A percentile compares a stretch with the other conserved stretches of the same genome.
These are phyloP conservation scores for Cercophora samala DNA, from an alignment of 495 filamentous ascomycete genomes.

Conservation along the genomic window DNA sequence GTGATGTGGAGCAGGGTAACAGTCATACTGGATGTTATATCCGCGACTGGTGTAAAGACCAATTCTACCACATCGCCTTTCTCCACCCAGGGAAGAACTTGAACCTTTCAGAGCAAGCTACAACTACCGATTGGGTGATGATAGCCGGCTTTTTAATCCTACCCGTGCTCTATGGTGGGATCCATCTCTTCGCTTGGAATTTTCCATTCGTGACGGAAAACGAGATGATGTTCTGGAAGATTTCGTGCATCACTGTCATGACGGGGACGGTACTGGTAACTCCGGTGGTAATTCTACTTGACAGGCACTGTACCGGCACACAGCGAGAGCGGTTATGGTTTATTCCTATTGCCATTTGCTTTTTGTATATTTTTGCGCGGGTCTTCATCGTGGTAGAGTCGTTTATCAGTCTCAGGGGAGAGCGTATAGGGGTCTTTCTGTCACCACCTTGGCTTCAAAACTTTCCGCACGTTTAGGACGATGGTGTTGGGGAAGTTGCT, in stretches of 20 bases:
- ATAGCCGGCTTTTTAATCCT: background rate
- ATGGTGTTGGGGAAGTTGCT: too few species aligned
- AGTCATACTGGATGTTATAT: too few species aligned
- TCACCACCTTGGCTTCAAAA: conserved; percentile 6
- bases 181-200: conserved; percentile 4
- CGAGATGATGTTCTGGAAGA: background rate
- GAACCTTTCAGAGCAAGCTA: background rate
- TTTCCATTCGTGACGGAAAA: background rate
- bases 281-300: background rate
- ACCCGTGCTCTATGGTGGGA: background rate
- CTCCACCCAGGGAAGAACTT: background rate
- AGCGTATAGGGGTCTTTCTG: conserved; percentile 1
- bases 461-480: background rate
- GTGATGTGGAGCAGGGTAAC: too few species aligned
- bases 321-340: too few species aligned
- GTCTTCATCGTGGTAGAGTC: conserved; percentile 9
- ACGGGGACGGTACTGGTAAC: background rate
- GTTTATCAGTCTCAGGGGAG: conserved; percentile 5
- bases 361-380: background rate
- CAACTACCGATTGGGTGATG: background rate
- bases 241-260: background rate
- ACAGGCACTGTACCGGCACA: background rate
- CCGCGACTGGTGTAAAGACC: too few species aligned
- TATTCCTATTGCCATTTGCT: background rate
- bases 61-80: background rate